Evolutionary conservation across 495 filamentous ascomycete genomes (phyloP).

Genomic region (Patellaria atrata): DNA sequence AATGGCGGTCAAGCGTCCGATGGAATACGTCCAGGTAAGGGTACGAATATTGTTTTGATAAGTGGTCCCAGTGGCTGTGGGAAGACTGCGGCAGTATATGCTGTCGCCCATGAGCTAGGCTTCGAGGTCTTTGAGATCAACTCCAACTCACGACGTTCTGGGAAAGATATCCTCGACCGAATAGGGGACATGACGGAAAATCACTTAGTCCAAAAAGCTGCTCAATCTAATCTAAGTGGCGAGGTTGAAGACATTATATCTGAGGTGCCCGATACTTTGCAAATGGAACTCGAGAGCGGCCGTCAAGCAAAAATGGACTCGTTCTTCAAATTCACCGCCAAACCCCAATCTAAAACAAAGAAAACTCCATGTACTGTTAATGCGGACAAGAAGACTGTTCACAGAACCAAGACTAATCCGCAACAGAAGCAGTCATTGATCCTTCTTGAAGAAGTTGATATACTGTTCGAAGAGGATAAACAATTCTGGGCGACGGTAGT

Average conservation of each 20-base stretch:
- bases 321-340: constrained; percentile 53
- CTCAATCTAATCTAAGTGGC: constrained; percentile 16
- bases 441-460: constrained; percentile 84
- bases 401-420: constrained; percentile 13
- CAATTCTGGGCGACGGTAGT: constrained; percentile 82
- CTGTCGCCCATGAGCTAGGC: constrained; percentile 86
- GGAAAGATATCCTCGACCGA: constrained; percentile 77
- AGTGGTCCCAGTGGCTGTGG: constrained; percentile 86
- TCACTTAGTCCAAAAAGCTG: constrained; percentile 49
- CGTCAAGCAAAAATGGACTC: constrained; percentile 65
- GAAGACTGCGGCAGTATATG: constrained; percentile 86
- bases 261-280: constrained; percentile 12
- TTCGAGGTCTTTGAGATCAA: constrained; percentile 97
- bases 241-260: constrained; percentile 8
- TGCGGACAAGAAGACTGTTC: neutral
- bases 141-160: constrained; percentile 63
- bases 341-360: constrained; percentile 4
- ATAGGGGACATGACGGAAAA: constrained; percentile 96
- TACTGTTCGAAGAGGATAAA: constrained; percentile 88
- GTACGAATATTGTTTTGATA: constrained; percentile 53
- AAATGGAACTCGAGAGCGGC: constrained; percentile 44
- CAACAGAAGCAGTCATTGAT: constrained; percentile 87
- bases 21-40: constrained; percentile 35
- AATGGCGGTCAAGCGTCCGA: constrained; percentile 33
- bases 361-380: constrained; percentile 17